A percentile compares a stretch with the other conserved stretches of the same genome.
Evolutionary conservation across 345 rosid species (phyloP).

Genomic region (Raphanus sativus): DNA sequence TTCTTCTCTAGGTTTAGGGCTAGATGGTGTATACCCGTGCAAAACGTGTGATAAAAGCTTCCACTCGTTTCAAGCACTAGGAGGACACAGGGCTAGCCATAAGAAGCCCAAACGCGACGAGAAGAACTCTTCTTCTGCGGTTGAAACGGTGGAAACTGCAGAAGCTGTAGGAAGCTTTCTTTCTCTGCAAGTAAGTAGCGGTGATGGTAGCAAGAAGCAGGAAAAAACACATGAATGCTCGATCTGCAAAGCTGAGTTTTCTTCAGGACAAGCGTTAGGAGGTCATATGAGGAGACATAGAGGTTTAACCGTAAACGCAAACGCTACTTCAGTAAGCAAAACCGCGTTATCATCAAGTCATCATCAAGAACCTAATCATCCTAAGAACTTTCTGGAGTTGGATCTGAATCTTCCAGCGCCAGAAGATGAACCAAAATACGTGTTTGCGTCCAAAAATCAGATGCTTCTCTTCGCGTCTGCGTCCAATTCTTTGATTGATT

Average conservation of each 20-base stretch:
- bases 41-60: slow-evolving; percentile 81
- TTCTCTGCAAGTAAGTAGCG: slow-evolving; percentile 49
- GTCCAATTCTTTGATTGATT: slow-evolving; percentile 68
- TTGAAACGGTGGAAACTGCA: slow-evolving; percentile 14
- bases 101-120: slow-evolving; percentile 58
- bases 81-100: slow-evolving; percentile 93
- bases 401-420: slow-evolving; percentile 98
- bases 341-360: slow-evolving; percentile 16
- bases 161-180: slow-evolving; percentile 44
- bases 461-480: slow-evolving; percentile 60
- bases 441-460: slow-evolving; percentile 47
- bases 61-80: slow-evolving; percentile 88
- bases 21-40: slow-evolving; percentile 58
- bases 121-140: slow-evolving; percentile 30
- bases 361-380: slow-evolving; percentile 42
- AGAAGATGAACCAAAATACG: slow-evolving; percentile 65
- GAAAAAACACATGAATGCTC: slow-evolving; percentile 78
- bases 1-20: slow-evolving; percentile 30
- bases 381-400: slow-evolving; percentile 42
- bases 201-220: slow-evolving; percentile 11
- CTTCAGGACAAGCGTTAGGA: slow-evolving; percentile 91
- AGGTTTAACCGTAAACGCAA: slow-evolving; percentile 31
- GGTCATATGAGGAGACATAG: slow-evolving; percentile 98
- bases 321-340: slow-evolving; percentile 19
- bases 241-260: slow-evolving; percentile 75